Conservation (phyloP, 768 basidiomycete species). For the Mycena polygramma region DNA sequence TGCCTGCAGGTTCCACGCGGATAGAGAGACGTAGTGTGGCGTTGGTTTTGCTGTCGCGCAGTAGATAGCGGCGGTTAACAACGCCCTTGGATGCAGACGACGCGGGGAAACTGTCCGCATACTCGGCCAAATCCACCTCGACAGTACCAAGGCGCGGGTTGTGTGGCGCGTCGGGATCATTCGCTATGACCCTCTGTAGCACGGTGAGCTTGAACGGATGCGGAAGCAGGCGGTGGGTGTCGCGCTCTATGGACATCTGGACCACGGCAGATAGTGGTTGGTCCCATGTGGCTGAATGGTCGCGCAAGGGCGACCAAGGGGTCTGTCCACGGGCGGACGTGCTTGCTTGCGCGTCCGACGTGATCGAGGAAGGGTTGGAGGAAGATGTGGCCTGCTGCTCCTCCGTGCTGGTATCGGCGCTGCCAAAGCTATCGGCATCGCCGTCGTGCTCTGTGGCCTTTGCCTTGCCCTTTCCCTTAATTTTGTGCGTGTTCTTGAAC, state of each 20-base stretch:
- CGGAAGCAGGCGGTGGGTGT: constrained; percentile 62
- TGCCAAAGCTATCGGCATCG: constrained; percentile 24
- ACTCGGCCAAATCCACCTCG: constrained; percentile 81
- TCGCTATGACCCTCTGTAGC: constrained; percentile 69
- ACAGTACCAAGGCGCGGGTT: constrained; percentile 76
- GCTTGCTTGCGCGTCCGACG: constrained; percentile 20
- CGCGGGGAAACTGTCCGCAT: constrained; percentile 55
- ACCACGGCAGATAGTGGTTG: constrained; percentile 70
- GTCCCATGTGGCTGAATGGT: constrained; percentile 76
- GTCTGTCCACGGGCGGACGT: constrained; percentile 73
- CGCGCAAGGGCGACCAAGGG: constrained; percentile 67
- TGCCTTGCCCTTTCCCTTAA: constrained; percentile 46
- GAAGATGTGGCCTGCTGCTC: constrained; percentile 4
- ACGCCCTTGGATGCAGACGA: constrained; percentile 51
- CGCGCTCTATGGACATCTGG: constrained; percentile 70
- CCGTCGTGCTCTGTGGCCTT: constrained; percentile 27
- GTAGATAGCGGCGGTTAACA: constrained; percentile 76
- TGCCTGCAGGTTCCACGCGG: constrained; percentile 54
- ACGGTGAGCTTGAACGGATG: constrained; percentile 77
- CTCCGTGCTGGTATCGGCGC: constrained; percentile 29
- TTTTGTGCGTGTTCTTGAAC: constrained; percentile 66
- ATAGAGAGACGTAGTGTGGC: constrained; percentile 80
- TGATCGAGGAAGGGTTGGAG: constrained; percentile 9
- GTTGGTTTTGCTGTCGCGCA: constrained; percentile 83
- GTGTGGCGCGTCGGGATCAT: constrained; percentile 67